Evolutionary conservation across 1,139 yeast genomes (phyloP), one percentile per base, ranked within the genome.

Genomic region (Zygoascus sp.): DNA sequence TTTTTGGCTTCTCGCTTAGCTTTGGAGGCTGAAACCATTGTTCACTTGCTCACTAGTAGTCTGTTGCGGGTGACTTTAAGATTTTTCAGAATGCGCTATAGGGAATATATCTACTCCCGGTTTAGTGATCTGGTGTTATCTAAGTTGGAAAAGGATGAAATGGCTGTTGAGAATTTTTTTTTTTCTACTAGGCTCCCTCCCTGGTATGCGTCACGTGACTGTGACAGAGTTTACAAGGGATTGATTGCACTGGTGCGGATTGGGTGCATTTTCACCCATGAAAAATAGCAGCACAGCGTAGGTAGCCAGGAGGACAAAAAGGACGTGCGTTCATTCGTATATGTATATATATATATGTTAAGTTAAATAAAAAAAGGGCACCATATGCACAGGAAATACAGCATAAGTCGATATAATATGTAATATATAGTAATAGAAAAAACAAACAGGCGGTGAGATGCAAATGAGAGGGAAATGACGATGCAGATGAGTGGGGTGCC

Each of bases 1-100:
- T 61, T 64, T 58, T 69, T 69, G 40, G 73, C 74, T 39, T 69
- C 73, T 83, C 98, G 87, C 75, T 90, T 92, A 55, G 97, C 97
- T 70, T 92, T 92, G 25, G 97, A 89, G 57, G 96, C 80, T 48
- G 97, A 90, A 45, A 68, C 69, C 48, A 52, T 52, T 20, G 3
- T 30, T 30, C 3, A 16, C 17, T 30, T n/a, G n/a, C n/a, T n/a
- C n/a, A n/a, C n/a, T n/a, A n/a, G n/a, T n/a, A n/a, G n/a, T n/a
- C n/a, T n/a, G n/a, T n/a, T 30, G 5, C 7, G 11, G 15, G 8
- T 3, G 17, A 7, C 3, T 30, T 30, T n/a, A 16, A 30, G 11
- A n/a, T n/a, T 13, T 13, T 30, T 13, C 34, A 30, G 34, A 30
- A 3, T 13, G 15, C 34, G 34, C 34, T 30, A 35, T 20, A 35